Conservation (phyloP, 2,329 filamentous ascomycete genomes). For the Bipolaris victoriae region DNA sequence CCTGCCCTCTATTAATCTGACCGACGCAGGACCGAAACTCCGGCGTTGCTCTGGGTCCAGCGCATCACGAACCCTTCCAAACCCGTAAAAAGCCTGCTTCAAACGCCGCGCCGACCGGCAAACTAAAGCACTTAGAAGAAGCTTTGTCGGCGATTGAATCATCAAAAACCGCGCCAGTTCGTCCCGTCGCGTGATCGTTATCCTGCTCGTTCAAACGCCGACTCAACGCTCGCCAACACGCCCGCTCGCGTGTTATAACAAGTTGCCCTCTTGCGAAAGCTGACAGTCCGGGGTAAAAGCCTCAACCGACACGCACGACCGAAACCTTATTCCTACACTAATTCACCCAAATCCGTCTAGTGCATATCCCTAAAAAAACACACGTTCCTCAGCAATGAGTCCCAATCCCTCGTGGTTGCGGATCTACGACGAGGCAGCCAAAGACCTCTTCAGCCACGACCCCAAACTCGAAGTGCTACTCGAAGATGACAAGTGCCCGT, state of each 20-base stretch:
- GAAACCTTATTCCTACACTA: background rate
- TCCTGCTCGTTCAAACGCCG: background rate
- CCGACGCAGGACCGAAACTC: slow-evolving; percentile 7
- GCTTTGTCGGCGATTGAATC: background rate
- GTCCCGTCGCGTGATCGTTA: background rate
- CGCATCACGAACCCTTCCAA: background rate
- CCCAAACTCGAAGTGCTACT: slow-evolving; percentile 21
- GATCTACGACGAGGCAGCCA: slow-evolving; percentile 15
- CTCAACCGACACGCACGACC: background rate
- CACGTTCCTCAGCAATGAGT: background rate
- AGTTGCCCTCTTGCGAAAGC: background rate
- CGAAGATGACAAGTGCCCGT: slow-evolving; percentile 69
- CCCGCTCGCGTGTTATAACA: background rate
- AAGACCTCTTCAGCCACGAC: slow-evolving; percentile 9
- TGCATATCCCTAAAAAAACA: no score
- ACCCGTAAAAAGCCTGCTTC: background rate
- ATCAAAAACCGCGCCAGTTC: background rate
- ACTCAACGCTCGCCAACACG: background rate
- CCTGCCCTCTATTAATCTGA: background rate
- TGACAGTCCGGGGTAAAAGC: background rate
- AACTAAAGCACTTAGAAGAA: background rate
- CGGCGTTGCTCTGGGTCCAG: background rate
- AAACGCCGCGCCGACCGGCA: slow-evolving; percentile 3
- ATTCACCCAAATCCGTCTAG: background rate
- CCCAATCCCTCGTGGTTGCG: slow-evolving; percentile 8